Evolutionary conservation across 768 basidiomycete species (phyloP).

Genomic region (Termitomyces sp.): DNA sequence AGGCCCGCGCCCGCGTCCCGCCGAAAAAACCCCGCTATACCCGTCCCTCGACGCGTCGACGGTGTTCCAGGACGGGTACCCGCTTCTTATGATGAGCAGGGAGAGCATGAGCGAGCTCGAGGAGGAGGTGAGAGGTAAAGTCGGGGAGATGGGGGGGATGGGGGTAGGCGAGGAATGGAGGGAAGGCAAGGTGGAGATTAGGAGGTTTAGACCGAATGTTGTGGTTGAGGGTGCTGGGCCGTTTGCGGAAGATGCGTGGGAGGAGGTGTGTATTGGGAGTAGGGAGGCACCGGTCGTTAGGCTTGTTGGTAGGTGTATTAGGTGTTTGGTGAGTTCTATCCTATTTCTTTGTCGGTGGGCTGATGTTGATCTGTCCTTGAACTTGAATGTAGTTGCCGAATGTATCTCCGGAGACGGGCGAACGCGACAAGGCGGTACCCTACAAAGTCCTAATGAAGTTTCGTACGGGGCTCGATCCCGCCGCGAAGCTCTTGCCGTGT

Average conservation of each 20-base stretch:
- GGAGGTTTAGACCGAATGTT: slow-evolving; percentile 70
- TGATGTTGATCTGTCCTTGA: too few species aligned
- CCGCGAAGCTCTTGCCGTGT: slow-evolving; percentile 50
- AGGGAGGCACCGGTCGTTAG: slow-evolving; percentile 41
- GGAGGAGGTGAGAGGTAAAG: slow-evolving; percentile 42
- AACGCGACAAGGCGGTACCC: slow-evolving; percentile 70
- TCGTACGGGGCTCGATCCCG: slow-evolving; percentile 57
- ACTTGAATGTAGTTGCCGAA: slow-evolving; percentile 59
- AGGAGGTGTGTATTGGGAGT: slow-evolving; percentile 55
- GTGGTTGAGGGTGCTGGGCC: slow-evolving; percentile 64
- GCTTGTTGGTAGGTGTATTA: slow-evolving; percentile 66
- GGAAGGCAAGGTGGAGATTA: slow-evolving; percentile 11
- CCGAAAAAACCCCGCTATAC: slow-evolving; percentile 42
- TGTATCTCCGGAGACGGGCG: slow-evolving; percentile 61
- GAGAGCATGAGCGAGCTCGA: slow-evolving; percentile 60
- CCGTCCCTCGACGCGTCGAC: slow-evolving; percentile 56
- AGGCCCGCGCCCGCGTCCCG: slow-evolving; percentile 53
- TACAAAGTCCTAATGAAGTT: slow-evolving; percentile 76
- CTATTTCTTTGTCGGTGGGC: too few species aligned
- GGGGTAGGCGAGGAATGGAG: slow-evolving; percentile 18
- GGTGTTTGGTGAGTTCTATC: slow-evolving; percentile 59
- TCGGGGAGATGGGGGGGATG: slow-evolving; percentile 28
- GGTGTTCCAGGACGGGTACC: slow-evolving; percentile 71
- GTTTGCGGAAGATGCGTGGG: slow-evolving; percentile 72
- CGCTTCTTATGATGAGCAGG: slow-evolving; percentile 64